Evolutionary conservation across 2,329 filamentous ascomycete species (phyloP).

Genomic region (Aspergillus bombycis): DNA sequence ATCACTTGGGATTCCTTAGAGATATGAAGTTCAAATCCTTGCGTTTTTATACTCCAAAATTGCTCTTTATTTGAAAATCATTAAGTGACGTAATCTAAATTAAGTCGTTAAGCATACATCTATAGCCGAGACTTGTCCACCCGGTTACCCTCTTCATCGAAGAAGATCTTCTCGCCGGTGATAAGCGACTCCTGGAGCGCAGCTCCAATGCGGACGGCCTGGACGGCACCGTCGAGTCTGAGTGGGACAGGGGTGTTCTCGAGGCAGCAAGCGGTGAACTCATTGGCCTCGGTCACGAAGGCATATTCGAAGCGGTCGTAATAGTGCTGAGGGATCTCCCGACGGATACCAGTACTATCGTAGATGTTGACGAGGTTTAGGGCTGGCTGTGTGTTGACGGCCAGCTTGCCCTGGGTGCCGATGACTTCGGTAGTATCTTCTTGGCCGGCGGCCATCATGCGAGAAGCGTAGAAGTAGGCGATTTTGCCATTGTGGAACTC

Average conservation of each 20-base stretch:
- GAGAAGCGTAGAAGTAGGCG: slow-evolving; percentile 64
- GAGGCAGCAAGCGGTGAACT: slow-evolving; percentile 64
- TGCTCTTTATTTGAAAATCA: background rate
- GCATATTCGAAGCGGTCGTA: slow-evolving; percentile 67
- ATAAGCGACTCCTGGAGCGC: slow-evolving; percentile 62
- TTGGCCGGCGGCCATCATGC: slow-evolving; percentile 71
- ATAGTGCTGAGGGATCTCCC: slow-evolving; percentile 65
- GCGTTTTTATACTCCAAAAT: background rate
- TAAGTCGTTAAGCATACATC: slow-evolving; percentile 2
- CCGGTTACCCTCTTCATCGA: slow-evolving; percentile 58
- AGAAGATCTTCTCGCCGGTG: slow-evolving; percentile 60
- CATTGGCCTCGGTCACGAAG: slow-evolving; percentile 66
- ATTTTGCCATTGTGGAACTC: slow-evolving; percentile 68
- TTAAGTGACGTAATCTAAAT: background rate
- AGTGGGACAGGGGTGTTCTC: slow-evolving; percentile 60
- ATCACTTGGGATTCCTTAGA: background rate
- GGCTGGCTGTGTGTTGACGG: slow-evolving; percentile 63
- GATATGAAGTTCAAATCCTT: background rate
- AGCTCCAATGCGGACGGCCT: slow-evolving; percentile 61
- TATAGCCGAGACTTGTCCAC: slow-evolving; percentile 36
- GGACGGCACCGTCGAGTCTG: slow-evolving; percentile 60
- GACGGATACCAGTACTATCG: slow-evolving; percentile 56
- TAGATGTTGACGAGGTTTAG: slow-evolving; percentile 61
- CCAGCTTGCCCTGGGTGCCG: slow-evolving; percentile 66
- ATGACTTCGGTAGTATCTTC: slow-evolving; percentile 70